Evolutionary conservation across 305 asterid genomes (phyloP), one percentile per base, ranked within the genome.

Genomic region (Fraxinus baroniana): DNA sequence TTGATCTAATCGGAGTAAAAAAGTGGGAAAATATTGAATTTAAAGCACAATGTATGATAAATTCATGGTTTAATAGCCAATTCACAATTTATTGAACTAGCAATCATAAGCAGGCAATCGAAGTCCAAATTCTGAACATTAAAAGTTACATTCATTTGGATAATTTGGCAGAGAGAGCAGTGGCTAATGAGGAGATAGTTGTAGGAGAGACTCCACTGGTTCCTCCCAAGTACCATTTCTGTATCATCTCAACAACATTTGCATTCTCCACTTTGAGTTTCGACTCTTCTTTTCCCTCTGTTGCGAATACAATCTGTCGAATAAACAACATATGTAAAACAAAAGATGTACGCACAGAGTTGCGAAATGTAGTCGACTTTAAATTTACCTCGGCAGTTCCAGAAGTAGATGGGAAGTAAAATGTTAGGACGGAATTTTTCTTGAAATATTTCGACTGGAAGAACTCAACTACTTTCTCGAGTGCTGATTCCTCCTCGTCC

Each of bases 141-240:
- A 28, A 71, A 76, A n/a, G 7, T 35, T 20, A 66, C 37, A 49
- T 74, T 86, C 72, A 88, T 64, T 91, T 89, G 3, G 92, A 89
- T 44, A 94, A 73, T 77, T 87, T 86, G 5, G 86, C 62, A 6
- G 93, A 87, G 4, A 95, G 85, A 3, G 71, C 84, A 37, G 85
- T 70, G 5, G 97, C 97, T 20, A 94, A 80, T 30, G 98, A 90
- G 3, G 95, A 78, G 84, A 91, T 83, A 76, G 97, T 94, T 37
- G 97, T 82, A 28, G 93, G 94, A 66, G 99, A 95, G 60, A 92
- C 89, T 76, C 89, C 97, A 15, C 87, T 80, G 26, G 81, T 90
- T 84, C 99, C 98, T 13, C 97, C 97, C 90, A 95, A 80, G 86
- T 95, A 95, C 99, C 99, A 95, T 88, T 87, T 95, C 86, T 88